Evolutionary conservation across 192 early-diverging fungal genomes (phyloP).

Genomic region (Linderina pennispora): DNA sequence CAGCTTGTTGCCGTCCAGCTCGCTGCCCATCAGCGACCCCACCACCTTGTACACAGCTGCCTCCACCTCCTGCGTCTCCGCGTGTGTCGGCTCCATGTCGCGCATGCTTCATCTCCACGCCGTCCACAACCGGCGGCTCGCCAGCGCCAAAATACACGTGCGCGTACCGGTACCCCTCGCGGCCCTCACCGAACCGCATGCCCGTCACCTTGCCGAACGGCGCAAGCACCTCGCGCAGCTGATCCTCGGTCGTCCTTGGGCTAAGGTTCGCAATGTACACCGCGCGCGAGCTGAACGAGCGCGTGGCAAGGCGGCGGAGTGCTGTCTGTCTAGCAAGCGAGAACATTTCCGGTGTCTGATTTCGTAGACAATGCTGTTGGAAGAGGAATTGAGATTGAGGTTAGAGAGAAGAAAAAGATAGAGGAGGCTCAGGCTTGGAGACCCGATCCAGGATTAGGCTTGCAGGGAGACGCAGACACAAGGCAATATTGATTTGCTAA

Average conservation of each 20-base stretch:
- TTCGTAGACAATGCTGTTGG: too few species aligned
- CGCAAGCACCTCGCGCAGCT: conserved; percentile 16
- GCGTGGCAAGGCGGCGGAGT: conserved; percentile 11
- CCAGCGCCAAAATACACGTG: conserved; percentile 37
- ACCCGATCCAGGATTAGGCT: too few species aligned
- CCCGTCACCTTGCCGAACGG: conserved; percentile 20
- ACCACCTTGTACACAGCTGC: conserved; percentile 2
- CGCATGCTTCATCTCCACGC: conserved; percentile 3
- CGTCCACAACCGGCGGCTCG: conserved; percentile 8
- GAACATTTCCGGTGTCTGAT: too few species aligned
- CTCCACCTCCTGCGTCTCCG: conserved; percentile 15
- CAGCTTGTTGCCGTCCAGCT: conserved; percentile 7
- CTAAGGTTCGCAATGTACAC: conserved; percentile 29
- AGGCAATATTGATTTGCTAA: too few species aligned
- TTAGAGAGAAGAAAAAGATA: too few species aligned
- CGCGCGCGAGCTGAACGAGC: conserved; percentile 12
- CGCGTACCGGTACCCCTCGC: conserved; percentile 8
- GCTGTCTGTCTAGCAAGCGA: conserved; percentile 8
- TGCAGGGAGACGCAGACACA: too few species aligned
- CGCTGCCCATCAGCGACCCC: background rate
- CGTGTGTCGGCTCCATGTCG: conserved; percentile 4
- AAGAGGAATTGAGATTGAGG: too few species aligned
- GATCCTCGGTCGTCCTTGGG: background rate
- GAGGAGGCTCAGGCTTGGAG: too few species aligned
- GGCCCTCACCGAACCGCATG: conserved; percentile 9